phyloP scores from a whole-genome alignment of 208 protist species.

The Tritrichomonas musculus region DNA sequence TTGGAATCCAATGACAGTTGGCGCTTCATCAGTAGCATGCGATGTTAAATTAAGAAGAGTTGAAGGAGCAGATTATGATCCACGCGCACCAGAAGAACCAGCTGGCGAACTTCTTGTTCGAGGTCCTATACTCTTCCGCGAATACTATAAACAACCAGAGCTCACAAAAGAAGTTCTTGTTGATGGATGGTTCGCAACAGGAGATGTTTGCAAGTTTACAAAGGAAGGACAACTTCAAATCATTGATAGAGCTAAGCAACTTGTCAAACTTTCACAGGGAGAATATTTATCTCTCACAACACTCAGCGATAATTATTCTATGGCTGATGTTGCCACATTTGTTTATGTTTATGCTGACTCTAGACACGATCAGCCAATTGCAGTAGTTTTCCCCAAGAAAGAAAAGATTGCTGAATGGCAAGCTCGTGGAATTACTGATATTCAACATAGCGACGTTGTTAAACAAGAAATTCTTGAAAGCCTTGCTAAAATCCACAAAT shows the following conservation, averaged over 20 bases:
- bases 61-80: not conserved
- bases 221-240: not conserved
- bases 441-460: not conserved
- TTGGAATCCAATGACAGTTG: not conserved
- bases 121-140: not conserved
- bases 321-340: not conserved
- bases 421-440: not conserved
- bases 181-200: slow-evolving; percentile 21
- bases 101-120: not conserved
- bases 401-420: not conserved
- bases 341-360: not conserved
- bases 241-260: not conserved
- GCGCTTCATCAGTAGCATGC: not conserved
- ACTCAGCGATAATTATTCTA: not conserved
- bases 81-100: not conserved
- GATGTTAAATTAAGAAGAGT: not conserved
- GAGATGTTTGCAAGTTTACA: not conserved
- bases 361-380: not conserved
- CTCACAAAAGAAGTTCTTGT: not conserved
- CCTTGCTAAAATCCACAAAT: not conserved
- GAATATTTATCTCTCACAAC: not conserved
- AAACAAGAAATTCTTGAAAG: not conserved
- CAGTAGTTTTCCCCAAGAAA: not conserved
- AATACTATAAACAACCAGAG: not conserved
- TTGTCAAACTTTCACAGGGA: not conserved